These are phyloP conservation scores for Pleodorina starrii DNA, from an alignment of 139 green algal genomes.

Conservation along the genomic window DNA sequence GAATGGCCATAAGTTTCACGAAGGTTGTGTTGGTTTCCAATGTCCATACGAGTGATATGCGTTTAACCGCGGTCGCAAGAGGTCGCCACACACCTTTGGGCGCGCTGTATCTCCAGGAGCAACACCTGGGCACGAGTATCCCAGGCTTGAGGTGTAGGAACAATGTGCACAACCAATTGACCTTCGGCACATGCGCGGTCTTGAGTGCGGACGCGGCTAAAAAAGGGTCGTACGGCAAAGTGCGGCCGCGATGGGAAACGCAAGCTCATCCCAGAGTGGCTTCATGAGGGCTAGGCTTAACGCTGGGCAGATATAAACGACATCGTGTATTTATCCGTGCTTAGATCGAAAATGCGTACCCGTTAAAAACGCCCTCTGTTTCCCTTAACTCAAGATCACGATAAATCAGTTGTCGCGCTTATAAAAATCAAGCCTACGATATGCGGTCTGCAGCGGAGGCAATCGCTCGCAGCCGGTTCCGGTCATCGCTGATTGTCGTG, in stretches of 20 bases:
- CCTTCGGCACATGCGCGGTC: background rate
- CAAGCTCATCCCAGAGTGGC: no score
- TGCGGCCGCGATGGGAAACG: no score
- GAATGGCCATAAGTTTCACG: no score
- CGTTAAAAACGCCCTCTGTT: no score
- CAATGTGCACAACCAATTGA: background rate
- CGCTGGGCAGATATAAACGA: no score
- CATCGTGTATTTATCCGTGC: no score
- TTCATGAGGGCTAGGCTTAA: no score
- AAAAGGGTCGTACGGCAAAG: background rate
- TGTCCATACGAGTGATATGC: background rate
- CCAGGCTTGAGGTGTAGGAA: background rate
- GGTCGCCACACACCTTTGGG: background rate
- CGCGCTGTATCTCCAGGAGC: background rate
- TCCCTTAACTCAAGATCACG: no score
- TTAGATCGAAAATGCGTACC: no score
- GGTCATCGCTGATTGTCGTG: conserved; percentile 4
- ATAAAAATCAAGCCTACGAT: background rate
- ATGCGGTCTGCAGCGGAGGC: background rate
- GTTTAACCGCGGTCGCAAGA: background rate
- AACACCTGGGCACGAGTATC: background rate
- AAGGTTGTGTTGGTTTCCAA: no score
- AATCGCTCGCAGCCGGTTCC: background rate
- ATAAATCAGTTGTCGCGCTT: no score
- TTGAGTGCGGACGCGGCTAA: background rate